Evolutionary conservation across 495 filamentous ascomycete genomes (phyloP), one percentile per base, ranked within the genome.

Genomic region (Polyplosphaeria fusca): DNA sequence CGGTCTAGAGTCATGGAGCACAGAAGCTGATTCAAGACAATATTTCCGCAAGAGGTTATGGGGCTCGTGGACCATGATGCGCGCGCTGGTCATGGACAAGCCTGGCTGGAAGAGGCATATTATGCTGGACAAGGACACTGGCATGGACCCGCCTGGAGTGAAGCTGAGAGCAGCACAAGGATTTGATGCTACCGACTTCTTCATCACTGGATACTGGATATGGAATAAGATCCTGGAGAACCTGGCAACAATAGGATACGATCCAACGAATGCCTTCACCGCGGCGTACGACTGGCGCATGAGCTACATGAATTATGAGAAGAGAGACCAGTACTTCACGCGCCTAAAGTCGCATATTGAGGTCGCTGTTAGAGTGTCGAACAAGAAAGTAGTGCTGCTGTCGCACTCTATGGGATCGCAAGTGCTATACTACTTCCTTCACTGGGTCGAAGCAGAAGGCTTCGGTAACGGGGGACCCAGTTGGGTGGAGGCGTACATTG

Each of bases 151-250:
- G 1, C 88, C 90, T 0, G 87, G 86, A 2, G 86, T 97, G 64
- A 97, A 97, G 72, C 74, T 98, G 12, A 83, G 94, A 39, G 91
- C 93, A 20, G 91, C 94, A 0, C 94, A 97, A 70, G 93, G 93
- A 3, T 98, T 98, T 67, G 93, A 98, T 70, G 94, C 93, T 5
- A 90, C 93, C n/a, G 93, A 98, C 74, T 96, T 97, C 71, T 91
- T 90, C 68, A 87, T 88, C 63, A 88, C 81, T 25, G 85, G 86
- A 7, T 98, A 98, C 71, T 98, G 93, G 93, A 96, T 98, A 56
- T 98, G 94, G 93, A 95, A 86, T 65, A 98, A 98, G 73, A 96
- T 98, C 48, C 72, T 98, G 23, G 92, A 98, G 67, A 97, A 98
- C 65, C 75, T 98, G 45, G 93, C 93, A 0, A 91, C 87, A 1